Evolutionary conservation across 1,139 yeast species (phyloP).

Genomic region (Hyphopichia fennica): DNA sequence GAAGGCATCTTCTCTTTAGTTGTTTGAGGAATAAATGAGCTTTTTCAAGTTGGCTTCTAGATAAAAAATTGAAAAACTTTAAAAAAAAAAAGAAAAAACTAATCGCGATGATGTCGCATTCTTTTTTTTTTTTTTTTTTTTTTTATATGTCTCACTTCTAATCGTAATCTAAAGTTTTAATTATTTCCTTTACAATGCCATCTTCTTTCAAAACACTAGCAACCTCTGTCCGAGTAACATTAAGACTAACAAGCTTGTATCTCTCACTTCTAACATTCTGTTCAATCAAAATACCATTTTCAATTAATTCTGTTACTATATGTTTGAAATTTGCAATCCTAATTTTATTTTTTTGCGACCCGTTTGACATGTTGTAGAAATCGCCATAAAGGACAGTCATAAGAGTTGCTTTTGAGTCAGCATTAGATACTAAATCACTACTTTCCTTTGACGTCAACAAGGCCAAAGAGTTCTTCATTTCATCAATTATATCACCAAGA

Average conservation of each 20-base stretch:
- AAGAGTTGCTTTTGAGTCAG: constrained; percentile 15
- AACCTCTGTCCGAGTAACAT: constrained; percentile 71
- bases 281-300: constrained; percentile 71
- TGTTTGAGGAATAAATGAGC: background rate
- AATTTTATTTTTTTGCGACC: constrained; percentile 17
- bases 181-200: constrained; percentile 19
- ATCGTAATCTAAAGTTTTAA: background rate
- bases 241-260: constrained; percentile 59
- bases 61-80: background rate
- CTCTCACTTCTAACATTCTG: constrained; percentile 73
- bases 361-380: constrained; percentile 3
- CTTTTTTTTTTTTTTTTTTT: background rate
- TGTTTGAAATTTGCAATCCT: constrained; percentile 49
- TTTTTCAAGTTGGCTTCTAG: background rate
- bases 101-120: constrained; percentile 1
- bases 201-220: constrained; percentile 60
- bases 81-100: background rate
- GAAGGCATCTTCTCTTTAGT: constrained; percentile 16
- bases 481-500: constrained; percentile 78
- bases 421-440: constrained; percentile 13
- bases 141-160: background rate
- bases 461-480: constrained; percentile 49
- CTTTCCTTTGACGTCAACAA: constrained; percentile 25
- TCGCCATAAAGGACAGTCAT: constrained; percentile 32
- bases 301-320: constrained; percentile 66